These are phyloP conservation scores for Aphanoascus verrucosus DNA, from an alignment of 2,329 filamentous ascomycete genomes.

Conservation along the genomic window DNA sequence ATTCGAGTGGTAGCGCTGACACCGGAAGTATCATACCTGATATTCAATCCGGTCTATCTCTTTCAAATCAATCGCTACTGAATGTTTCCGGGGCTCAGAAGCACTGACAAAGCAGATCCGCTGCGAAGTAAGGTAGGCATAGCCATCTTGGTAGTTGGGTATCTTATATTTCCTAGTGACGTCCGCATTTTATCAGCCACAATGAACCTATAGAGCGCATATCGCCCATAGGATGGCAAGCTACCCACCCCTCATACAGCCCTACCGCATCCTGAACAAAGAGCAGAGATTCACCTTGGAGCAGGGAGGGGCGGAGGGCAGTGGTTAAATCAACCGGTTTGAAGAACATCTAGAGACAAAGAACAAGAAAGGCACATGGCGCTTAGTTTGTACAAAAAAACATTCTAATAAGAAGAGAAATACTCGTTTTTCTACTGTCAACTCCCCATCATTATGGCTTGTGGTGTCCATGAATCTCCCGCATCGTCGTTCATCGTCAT, in stretches of 20 bases:
- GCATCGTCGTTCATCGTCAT: not conserved
- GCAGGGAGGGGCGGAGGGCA: constrained; percentile 81
- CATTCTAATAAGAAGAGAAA: not conserved
- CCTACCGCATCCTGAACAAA: constrained; percentile 98
- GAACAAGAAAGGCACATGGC: constrained; percentile 3
- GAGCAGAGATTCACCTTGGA: constrained; percentile 85
- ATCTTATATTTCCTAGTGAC: constrained; percentile 77
- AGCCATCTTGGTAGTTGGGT: constrained; percentile 83
- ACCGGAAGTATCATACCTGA: constrained; percentile 49
- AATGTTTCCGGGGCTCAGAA: constrained; percentile 71
- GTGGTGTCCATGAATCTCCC: not conserved
- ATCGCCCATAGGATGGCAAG: not conserved
- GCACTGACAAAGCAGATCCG: constrained; percentile 92
- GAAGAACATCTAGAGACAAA: constrained; percentile 77
- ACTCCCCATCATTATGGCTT: not conserved
- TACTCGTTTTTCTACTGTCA: not conserved
- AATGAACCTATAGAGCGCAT: constrained; percentile 10
- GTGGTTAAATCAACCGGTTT: constrained; percentile 92
- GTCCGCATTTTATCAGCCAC: not conserved
- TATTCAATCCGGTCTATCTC: constrained; percentile 85
- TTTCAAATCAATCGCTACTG: constrained; percentile 74
- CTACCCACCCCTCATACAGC: constrained; percentile 82
- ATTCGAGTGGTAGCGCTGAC: not conserved
- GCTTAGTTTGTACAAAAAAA: constrained; percentile 4
- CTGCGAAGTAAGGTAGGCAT: constrained; percentile 93